phyloP scores from a whole-genome alignment of 495 filamentous ascomycete genomes.

The Lophiotrema nucula region DNA sequence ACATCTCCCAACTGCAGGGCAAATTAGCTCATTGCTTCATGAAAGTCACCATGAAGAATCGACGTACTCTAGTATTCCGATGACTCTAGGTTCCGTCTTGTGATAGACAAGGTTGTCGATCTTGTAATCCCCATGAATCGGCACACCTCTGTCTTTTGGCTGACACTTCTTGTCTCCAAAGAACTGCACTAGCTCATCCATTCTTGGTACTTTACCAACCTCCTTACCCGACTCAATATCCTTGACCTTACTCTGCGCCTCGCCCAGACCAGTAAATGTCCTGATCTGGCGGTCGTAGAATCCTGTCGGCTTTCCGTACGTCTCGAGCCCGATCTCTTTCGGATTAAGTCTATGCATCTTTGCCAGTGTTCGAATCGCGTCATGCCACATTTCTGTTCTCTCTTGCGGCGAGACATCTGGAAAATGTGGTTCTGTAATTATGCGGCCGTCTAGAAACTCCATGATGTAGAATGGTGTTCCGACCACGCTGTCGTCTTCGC shows the following conservation, averaged over 20 bases:
- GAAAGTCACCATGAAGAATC: background rate
- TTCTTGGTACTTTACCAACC: conserved; percentile 77
- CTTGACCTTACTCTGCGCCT: conserved; percentile 63
- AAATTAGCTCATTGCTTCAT: conserved; percentile 23
- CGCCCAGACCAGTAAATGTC: conserved; percentile 70
- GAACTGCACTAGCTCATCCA: conserved; percentile 69
- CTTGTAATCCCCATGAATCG: conserved; percentile 92
- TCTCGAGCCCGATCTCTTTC: conserved; percentile 59
- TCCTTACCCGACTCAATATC: conserved; percentile 71
- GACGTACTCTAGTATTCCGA: conserved; percentile 78
- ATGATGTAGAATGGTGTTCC: conserved; percentile 92
- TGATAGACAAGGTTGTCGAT: conserved; percentile 92
- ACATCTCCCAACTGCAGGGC: conserved; percentile 80
- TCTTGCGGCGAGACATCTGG: conserved; percentile 65
- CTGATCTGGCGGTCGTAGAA: conserved; percentile 84
- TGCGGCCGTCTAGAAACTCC: conserved; percentile 84
- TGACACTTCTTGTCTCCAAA: conserved; percentile 62
- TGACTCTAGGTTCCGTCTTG: conserved; percentile 77
- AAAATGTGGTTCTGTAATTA: conserved; percentile 78
- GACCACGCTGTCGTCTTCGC: conserved; percentile 69
- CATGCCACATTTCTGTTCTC: conserved; percentile 66
- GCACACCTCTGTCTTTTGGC: conserved; percentile 67
- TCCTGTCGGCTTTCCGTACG: conserved; percentile 66
- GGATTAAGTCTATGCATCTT: conserved; percentile 72
- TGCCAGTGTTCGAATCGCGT: conserved; percentile 74